Evolutionary conservation across 2,329 filamentous ascomycete genomes (phyloP), one percentile per base, ranked within the genome.

Genomic region (Sarocladium kiliense): DNA sequence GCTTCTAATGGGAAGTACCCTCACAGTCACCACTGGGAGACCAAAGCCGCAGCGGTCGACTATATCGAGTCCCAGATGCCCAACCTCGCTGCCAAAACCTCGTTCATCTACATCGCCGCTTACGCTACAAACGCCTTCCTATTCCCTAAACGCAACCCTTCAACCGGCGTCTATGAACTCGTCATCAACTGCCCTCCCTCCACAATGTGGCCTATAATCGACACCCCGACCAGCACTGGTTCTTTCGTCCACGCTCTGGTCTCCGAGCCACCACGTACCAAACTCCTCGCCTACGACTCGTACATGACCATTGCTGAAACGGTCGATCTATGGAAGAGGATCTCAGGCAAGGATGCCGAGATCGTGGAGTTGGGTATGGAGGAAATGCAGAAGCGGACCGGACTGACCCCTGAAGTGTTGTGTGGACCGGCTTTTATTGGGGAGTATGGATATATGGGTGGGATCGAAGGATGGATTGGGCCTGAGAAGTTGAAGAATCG

Each of bases 11-110:
- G 77, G 0, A 68, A 65, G 44, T 74, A 72, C 42, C 61, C 64
- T 1, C 70, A 78, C 51, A 61, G 77, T 11, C 78, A 77, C 54
- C 77, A 78, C 58, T 77, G 71, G 59, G 77, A 81, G 60, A 62
- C 72, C 3, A 81, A 81, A 62, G 77, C 78, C 0, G 75, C 75
- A 2, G 66, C 75, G 3, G 76, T 76, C 19, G 60, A 68, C 19
- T 77, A 76, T 44, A 73, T 78, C n/a, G 62, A 65, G 14, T 66
- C 66, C 0, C 69, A 63, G 11, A 67, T 75, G 55, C 74, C 74
- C 0, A 62, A 60, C 0, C 61, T 81, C 16, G 70, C 70, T 1
- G 62, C 61, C 49, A 80, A 78, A 64, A 73, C 57, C 9, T 60
- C 64, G 0, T 62, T 58, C 54, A 57, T 67, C 34, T 67, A 67